Conservation (phyloP, 306 rosid genomes). For the Adenanthera pavonina region DNA sequence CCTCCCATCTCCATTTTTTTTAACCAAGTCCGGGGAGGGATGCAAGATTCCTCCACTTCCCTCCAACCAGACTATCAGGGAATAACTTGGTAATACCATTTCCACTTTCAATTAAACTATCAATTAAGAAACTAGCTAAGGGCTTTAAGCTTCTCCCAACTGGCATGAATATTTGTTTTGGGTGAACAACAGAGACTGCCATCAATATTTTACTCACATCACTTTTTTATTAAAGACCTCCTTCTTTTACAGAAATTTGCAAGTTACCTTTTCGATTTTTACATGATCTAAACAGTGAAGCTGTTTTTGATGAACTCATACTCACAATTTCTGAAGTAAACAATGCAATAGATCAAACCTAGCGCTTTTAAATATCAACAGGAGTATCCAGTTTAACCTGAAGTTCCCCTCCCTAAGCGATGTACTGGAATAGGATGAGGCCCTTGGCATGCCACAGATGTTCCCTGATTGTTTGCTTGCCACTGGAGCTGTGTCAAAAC, state of each 20-base stretch:
- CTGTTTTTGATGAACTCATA: constrained; percentile 17
- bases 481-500: constrained; percentile 83
- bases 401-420: constrained; percentile 96
- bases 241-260: constrained; percentile 26
- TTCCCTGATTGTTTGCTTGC: constrained; percentile 51
- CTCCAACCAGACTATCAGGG: neutral
- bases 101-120: constrained; percentile 23
- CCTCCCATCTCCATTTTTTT: too few relatives aligned
- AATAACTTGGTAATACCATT: constrained; percentile 11
- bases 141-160: constrained; percentile 4
- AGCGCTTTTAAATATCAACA: constrained; percentile 30
- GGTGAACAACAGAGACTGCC: too few relatives aligned
- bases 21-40: too few relatives aligned
- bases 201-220: constrained; percentile 5
- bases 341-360: constrained; percentile 23
- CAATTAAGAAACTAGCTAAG: constrained; percentile 19
- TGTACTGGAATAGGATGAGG: constrained; percentile 82
- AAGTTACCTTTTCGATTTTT: constrained; percentile 14
- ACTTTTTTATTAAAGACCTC: constrained; percentile 12
- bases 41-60: too few relatives aligned
- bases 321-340: constrained; percentile 26
- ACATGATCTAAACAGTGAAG: constrained; percentile 3
- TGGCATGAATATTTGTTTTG: neutral
- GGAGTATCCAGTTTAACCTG: constrained; percentile 64
- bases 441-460: constrained; percentile 44